Evolutionary conservation across 345 rosid genomes (phyloP).

Genomic region (Balakata baccata): DNA sequence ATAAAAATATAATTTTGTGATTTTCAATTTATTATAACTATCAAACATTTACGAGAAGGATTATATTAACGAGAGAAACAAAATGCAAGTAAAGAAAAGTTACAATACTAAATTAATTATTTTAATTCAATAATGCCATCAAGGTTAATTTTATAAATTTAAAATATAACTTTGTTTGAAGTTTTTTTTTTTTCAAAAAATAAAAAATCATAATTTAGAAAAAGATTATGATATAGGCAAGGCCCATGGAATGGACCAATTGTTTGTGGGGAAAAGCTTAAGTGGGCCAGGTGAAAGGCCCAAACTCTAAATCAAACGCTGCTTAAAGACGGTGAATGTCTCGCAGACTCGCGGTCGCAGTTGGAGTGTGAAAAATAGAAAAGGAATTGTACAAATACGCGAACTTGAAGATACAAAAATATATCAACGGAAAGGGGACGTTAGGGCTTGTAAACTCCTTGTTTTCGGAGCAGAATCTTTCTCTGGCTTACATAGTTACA

Average conservation of each 20-base stretch:
- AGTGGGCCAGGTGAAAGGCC: neutral
- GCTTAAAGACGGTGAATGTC: neutral
- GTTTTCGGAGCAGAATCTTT: neutral
- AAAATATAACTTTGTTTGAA: too few relatives aligned
- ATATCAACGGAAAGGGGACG: neutral
- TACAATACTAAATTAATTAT: too few relatives aligned
- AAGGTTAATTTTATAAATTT: too few relatives aligned
- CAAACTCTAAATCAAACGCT: neutral
- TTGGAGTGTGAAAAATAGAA: neutral
- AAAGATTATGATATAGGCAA: neutral
- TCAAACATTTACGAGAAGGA: too few relatives aligned
- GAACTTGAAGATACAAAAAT: neutral
- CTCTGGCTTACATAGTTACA: neutral
- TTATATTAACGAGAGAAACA: too few relatives aligned
- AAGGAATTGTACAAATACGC: neutral
- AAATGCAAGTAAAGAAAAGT: too few relatives aligned
- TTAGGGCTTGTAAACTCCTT: constrained; percentile 1
- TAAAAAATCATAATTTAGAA: neutral
- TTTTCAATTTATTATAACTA: too few relatives aligned
- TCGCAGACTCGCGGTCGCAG: neutral
- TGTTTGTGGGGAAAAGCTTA: neutral
- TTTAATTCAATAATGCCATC: too few relatives aligned
- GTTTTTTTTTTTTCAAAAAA: neutral
- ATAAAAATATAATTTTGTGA: too few relatives aligned
- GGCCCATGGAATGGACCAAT: neutral